A percentile compares a stretch with the other conserved stretches of the same genome.
phyloP scores from a whole-genome alignment of 306 rosid genomes.

The Sicyos edulis region DNA sequence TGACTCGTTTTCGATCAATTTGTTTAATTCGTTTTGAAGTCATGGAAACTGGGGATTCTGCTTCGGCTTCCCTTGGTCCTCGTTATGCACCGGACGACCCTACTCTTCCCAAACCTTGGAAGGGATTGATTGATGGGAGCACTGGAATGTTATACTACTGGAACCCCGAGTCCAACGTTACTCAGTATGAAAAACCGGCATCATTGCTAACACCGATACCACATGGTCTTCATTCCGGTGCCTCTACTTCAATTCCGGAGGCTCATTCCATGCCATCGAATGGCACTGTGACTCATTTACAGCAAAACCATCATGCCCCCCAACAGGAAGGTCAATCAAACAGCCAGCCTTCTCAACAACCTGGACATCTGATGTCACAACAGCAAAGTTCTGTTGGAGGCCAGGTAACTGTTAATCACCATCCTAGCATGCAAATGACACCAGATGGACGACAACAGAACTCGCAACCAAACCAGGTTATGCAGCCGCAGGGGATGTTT shows the following conservation, averaged over 20 bases:
- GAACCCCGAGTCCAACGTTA: conserved; percentile 91
- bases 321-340: conserved; percentile 52
- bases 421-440: conserved; percentile 41
- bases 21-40: neutral
- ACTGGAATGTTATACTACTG: conserved; percentile 75
- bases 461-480: conserved; percentile 34
- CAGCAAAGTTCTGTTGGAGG: conserved; percentile 40
- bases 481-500: conserved; percentile 38
- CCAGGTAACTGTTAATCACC: conserved; percentile 34
- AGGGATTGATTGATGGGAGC: conserved; percentile 89
- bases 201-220: conserved; percentile 46
- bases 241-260: conserved; percentile 47
- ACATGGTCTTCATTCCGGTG: conserved; percentile 34
- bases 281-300: conserved; percentile 43
- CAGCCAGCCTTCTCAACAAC: conserved; percentile 43
- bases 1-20: neutral
- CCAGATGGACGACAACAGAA: conserved; percentile 52
- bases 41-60: conserved; percentile 72
- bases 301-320: conserved; percentile 40
- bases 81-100: conserved; percentile 96
- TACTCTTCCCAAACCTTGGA: conserved; percentile 85
- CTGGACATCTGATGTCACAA: conserved; percentile 41
- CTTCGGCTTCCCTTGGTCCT: conserved; percentile 56
- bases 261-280: conserved; percentile 36
- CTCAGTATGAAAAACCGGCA: conserved; percentile 82